Percentiles rank a stretch among this genome's conserved stretches.
Conservation (phyloP, 73 alveolate genomes). For the Uronychia setigera region DNA sequence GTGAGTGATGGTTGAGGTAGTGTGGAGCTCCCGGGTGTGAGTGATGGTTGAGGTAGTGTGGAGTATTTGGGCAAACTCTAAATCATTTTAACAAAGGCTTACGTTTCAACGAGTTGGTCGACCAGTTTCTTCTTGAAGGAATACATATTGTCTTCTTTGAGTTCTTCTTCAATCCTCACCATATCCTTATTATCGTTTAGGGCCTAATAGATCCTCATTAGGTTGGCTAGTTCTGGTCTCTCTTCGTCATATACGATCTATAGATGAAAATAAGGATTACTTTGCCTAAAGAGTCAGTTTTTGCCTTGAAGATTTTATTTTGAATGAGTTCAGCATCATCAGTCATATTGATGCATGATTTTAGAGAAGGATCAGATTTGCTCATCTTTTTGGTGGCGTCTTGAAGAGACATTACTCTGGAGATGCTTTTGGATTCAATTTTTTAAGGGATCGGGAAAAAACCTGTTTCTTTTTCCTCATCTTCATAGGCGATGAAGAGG, state of each 20-base stretch:
- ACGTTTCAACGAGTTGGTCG: conserved; percentile 56
- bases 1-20: too few relatives aligned
- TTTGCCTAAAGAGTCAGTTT: conserved; percentile 84
- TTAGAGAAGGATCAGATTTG: conserved; percentile 66
- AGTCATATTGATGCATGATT: conserved; percentile 71
- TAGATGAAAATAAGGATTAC: too few relatives aligned
- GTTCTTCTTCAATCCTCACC: conserved; percentile 34
- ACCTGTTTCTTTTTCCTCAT: too few relatives aligned
- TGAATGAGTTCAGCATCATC: conserved; percentile 82
- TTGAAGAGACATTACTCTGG: conserved; percentile 81
- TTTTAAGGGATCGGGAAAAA: conserved; percentile 59
- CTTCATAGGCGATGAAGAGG: too few relatives aligned
- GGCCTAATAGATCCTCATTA: conserved; percentile 73
- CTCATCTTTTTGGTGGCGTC: conserved; percentile 89
- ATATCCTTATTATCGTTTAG: conserved; percentile 41
- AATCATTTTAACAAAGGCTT: too few relatives aligned
- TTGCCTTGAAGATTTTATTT: conserved; percentile 71
- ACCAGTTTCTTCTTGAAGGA: conserved; percentile 73
- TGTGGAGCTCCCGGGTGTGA: too few relatives aligned
- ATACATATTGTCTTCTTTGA: conserved; percentile 60
- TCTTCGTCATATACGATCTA: conserved; percentile 10
- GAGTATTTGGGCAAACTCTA: too few relatives aligned
- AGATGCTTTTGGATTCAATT: conserved; percentile 51
- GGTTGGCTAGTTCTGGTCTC: conserved; percentile 77
- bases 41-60: too few relatives aligned